Evolutionary conservation across 1,139 yeast species (phyloP).

Genomic region (Meyerozyma carpophila): DNA sequence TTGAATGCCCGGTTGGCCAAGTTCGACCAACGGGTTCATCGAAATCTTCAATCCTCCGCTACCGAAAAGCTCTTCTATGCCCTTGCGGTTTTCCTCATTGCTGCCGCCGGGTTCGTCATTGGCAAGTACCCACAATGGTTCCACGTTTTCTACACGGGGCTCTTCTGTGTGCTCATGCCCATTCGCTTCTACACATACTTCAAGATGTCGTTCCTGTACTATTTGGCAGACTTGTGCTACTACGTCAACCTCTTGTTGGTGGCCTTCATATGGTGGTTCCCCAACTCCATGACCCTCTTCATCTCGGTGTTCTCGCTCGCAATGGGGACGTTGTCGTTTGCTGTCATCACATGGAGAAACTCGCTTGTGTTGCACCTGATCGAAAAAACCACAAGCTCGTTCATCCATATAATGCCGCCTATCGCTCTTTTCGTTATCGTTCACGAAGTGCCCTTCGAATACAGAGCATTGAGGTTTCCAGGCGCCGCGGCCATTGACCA

Average conservation of each 20-base stretch:
- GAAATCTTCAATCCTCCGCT: constrained; percentile 47
- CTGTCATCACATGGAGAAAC: constrained; percentile 94
- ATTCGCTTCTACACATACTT: constrained; percentile 79
- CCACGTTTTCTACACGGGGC: constrained; percentile 67
- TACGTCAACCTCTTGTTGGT: constrained; percentile 74
- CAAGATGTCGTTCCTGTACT: constrained; percentile 76
- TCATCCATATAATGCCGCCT: constrained; percentile 90
- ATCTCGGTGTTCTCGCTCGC: constrained; percentile 82
- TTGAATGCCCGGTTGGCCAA: constrained; percentile 40
- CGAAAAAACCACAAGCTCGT: constrained; percentile 89
- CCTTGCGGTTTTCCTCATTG: constrained; percentile 60
- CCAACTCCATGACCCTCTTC: constrained; percentile 65
- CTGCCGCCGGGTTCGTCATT: constrained; percentile 67
- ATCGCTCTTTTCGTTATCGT: constrained; percentile 81
- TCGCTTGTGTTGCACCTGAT: constrained; percentile 87
- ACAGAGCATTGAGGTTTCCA: constrained; percentile 58
- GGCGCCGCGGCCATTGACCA: constrained; percentile 65
- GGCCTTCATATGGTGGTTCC: constrained; percentile 76
- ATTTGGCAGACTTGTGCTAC: constrained; percentile 89
- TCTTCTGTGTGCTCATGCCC: constrained; percentile 69
- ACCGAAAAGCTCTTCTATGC: constrained; percentile 85
- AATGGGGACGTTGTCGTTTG: constrained; percentile 87
- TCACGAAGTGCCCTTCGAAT: constrained; percentile 64
- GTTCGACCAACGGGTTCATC: constrained; percentile 54
- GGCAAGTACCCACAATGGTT: constrained; percentile 75